Evolutionary conservation across 805 yeast species (phyloP), one percentile per base, ranked within the genome.

Genomic region (Teunomyces panamensis): DNA sequence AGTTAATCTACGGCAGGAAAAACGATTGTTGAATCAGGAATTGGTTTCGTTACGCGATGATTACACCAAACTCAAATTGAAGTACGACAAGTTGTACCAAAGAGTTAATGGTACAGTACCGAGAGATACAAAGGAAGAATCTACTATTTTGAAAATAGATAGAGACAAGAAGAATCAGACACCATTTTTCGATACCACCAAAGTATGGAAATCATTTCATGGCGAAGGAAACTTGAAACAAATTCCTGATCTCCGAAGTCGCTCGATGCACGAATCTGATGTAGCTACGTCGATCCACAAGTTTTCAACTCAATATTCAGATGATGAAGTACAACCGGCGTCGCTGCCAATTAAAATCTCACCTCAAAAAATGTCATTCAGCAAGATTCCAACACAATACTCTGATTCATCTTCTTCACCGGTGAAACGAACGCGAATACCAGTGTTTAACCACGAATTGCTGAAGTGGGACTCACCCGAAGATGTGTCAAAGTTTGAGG

Each of bases 291-390:
- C 57, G 5, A 53, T 56, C 39, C 52, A 57, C 30, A 48, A 51
- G 45, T 29, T 59, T n/a, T 62, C 67, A 3, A 63, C 67, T 1
- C 67, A 63, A 49, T 63, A 63, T 36, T 60, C 65, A 3, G 56
- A 54, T 11, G 63, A 59, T 13, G 62, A 56, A 9, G 53, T 47
- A 5, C 39, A 27, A 35, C n/a, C 32, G 37, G 46, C 29, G 16
- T 42, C 47, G 7, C 46, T 53, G 11, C 56, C 52, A n/a, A 37
- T 50, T 14, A 49, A 49, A 48, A 39, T 47, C 2, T 45, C 56
- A 29, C 49, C 54, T 20, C 30, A 30, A 16, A 48, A 47, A 17
- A 27, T 42, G 8, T n/a, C 47, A 11, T 37, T 37, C 30, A 26
- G 27, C 11, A 37, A 37, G 30, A n/a, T 37, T 2, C 41, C 30